These are phyloP conservation scores for Medicago truncatula DNA, from an alignment of 306 rosid species.

Conservation along the genomic window DNA sequence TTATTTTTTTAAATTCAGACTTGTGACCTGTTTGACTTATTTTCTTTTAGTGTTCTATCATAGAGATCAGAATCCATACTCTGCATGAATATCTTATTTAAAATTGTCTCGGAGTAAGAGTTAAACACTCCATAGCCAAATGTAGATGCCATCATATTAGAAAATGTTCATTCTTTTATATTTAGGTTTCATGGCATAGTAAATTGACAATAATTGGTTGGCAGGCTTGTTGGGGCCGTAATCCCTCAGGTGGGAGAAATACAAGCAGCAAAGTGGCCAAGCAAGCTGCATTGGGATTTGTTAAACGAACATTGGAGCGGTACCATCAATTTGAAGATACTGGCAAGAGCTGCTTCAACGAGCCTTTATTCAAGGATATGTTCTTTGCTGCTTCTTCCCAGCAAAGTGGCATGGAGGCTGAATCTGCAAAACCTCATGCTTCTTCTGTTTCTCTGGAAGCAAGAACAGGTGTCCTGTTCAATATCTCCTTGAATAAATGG, in stretches of 20 bases:
- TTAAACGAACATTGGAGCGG: conserved; percentile 76
- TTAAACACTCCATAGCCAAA: conserved; percentile 31
- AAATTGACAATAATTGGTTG: conserved; percentile 48
- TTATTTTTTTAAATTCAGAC: neutral
- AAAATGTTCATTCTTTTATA: conserved; percentile 33
- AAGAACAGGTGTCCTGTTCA: conserved; percentile 55
- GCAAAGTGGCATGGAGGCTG: conserved; percentile 56
- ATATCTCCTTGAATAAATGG: conserved; percentile 24
- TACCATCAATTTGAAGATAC: conserved; percentile 76
- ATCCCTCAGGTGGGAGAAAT: conserved; percentile 73
- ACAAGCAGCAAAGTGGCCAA: conserved; percentile 75
- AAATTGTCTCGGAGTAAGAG: conserved; percentile 33
- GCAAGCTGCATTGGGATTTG: conserved; percentile 81
- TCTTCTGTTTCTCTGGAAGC: conserved; percentile 64
- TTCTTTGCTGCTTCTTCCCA: conserved; percentile 61
- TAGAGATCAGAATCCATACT: conserved; percentile 22
- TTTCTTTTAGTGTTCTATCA: conserved; percentile 31
- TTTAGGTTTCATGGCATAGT: conserved; percentile 35
- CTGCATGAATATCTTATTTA: conserved; percentile 22
- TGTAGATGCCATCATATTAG: conserved; percentile 38
- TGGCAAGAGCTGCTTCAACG: conserved; percentile 86
- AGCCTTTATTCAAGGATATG: conserved; percentile 66
- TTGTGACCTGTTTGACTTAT: conserved; percentile 14
- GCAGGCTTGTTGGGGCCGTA: conserved; percentile 75
- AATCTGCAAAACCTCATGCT: conserved; percentile 56